Evolutionary conservation across 2,329 filamentous ascomycete genomes (phyloP).

Genomic region (Acephala macrosclerotiorum): DNA sequence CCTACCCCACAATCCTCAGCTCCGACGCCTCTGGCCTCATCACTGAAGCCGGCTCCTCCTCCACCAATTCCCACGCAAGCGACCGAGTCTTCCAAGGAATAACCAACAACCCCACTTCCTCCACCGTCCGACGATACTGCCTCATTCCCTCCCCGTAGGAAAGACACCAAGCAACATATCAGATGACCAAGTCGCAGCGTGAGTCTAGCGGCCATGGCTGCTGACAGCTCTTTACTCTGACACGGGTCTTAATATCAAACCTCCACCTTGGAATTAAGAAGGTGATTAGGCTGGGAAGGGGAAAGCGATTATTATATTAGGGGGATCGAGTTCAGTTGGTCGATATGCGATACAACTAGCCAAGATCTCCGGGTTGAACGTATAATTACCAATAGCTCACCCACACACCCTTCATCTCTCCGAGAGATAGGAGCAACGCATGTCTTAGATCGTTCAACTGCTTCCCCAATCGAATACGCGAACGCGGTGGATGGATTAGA

Average conservation of each 20-base stretch:
- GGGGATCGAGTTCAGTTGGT: constrained; percentile 44
- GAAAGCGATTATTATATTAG: constrained; percentile 43
- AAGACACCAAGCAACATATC: constrained; percentile 3
- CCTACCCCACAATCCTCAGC: constrained; percentile 43
- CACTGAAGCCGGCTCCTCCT: constrained; percentile 38
- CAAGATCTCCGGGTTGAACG: constrained; percentile 38
- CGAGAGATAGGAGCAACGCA: constrained; percentile 41
- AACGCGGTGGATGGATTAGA: constrained; percentile 39
- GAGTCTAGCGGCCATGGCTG: constrained; percentile 33
- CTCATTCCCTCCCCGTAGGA: constrained; percentile 34
- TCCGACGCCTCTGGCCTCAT: constrained; percentile 42
- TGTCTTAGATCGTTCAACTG: constrained; percentile 39
- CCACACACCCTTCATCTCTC: constrained; percentile 40
- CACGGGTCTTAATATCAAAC: constrained; percentile 13
- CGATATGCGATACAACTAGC: constrained; percentile 41
- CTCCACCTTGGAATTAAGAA: neutral
- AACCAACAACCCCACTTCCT: neutral
- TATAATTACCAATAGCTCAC: constrained; percentile 46
- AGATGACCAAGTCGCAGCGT: constrained; percentile 4
- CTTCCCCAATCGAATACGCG: constrained; percentile 21
- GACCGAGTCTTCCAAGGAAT: constrained; percentile 33
- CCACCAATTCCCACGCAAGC: constrained; percentile 40
- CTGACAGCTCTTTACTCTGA: constrained; percentile 35
- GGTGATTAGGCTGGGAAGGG: constrained; percentile 14
- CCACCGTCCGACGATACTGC: constrained; percentile 25